Percentiles rank a stretch among this genome's conserved stretches.
phyloP scores from a whole-genome alignment of 75 land plant species.

The Isoetes taiwanensis region DNA sequence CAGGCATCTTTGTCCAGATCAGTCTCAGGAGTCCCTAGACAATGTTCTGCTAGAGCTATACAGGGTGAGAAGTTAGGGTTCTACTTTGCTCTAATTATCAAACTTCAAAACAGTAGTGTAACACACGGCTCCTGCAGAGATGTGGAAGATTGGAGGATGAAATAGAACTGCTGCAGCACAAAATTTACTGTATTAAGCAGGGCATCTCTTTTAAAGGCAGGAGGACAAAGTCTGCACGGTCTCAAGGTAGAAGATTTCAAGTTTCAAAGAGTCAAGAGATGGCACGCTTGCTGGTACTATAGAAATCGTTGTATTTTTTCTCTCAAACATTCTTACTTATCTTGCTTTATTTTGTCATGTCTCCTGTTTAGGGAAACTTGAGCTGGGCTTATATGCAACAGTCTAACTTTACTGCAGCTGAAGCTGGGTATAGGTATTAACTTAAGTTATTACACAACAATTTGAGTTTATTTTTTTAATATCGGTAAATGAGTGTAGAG shows the following conservation, averaged over 20 bases:
- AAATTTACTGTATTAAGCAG: neutral
- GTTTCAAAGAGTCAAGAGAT: constrained; percentile 7
- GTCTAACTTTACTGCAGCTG: constrained; percentile 70
- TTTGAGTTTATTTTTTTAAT: too few relatives aligned
- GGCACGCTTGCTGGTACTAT: too few relatives aligned
- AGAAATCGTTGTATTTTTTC: too few relatives aligned
- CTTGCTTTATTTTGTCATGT: neutral
- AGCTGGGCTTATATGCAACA: constrained; percentile 99
- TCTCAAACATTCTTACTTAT: too few relatives aligned
- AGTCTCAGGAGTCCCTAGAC: neutral
- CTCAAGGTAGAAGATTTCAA: constrained; percentile 5
- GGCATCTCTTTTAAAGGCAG: constrained; percentile 7
- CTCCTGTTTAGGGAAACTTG: constrained; percentile 64
- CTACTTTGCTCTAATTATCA: neutral
- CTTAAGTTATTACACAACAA: too few relatives aligned
- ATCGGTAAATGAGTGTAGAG: too few relatives aligned
- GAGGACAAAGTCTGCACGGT: neutral
- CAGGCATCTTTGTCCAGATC: too few relatives aligned
- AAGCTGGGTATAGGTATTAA: constrained; percentile 81
- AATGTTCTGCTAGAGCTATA: neutral
- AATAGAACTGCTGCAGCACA: neutral
- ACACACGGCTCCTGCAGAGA: neutral
- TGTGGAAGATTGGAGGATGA: constrained; percentile 10
- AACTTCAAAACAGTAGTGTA: too few relatives aligned
- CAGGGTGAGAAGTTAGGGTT: neutral